Evolutionary conservation across 1,284 basidiomycete species (phyloP).

Genomic region (Boletus semigastroideus): DNA sequence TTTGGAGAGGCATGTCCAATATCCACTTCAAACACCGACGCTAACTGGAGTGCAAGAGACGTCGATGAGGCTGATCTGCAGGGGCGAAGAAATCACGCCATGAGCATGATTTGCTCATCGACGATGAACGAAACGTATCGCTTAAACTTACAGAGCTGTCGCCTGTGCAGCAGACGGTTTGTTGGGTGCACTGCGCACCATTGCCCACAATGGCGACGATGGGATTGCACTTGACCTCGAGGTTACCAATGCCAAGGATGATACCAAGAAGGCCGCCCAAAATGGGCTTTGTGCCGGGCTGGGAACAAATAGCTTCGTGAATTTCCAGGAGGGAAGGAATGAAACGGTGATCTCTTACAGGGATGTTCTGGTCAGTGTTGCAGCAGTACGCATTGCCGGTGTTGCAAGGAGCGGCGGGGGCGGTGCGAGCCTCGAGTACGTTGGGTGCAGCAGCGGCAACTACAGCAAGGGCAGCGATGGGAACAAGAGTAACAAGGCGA

Average conservation of each 20-base stretch:
- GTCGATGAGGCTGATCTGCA: too few species aligned
- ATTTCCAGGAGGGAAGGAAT: background rate
- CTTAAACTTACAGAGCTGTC: background rate
- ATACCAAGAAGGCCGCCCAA: background rate
- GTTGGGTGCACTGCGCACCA: background rate
- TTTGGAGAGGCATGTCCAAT: too few species aligned
- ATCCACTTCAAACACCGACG: too few species aligned
- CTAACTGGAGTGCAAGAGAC: too few species aligned
- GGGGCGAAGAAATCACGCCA: background rate
- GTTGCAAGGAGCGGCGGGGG: background rate
- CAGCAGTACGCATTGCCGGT: background rate
- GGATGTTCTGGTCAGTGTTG: background rate
- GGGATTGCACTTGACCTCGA: background rate
- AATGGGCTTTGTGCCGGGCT: background rate
- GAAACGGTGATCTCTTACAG: background rate
- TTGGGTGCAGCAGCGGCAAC: background rate
- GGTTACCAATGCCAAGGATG: too few species aligned
- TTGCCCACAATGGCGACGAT: background rate
- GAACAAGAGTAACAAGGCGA: background rate
- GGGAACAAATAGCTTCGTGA: background rate
- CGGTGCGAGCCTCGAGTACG: background rate
- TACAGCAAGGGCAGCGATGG: conserved; percentile 1
- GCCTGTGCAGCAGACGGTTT: background rate
- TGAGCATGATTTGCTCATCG: background rate
- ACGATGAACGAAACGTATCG: background rate